Percentiles rank a stretch among this genome's conserved stretches.
phyloP scores from a whole-genome alignment of 305 asterid genomes.

The Rubia peregrina region DNA sequence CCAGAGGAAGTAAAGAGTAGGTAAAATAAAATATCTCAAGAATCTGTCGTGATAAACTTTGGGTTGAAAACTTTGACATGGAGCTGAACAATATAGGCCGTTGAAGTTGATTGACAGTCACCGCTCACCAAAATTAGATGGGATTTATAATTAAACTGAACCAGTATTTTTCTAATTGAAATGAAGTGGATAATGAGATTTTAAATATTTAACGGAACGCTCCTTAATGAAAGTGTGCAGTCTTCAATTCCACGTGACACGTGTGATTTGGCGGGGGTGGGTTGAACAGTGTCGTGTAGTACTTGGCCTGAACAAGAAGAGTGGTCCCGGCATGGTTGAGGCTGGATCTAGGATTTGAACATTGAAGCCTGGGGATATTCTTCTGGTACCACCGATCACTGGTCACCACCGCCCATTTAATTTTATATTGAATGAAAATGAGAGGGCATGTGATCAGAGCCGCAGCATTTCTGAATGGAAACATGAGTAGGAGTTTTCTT shows the following conservation, averaged over 20 bases:
- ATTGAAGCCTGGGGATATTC: not conserved
- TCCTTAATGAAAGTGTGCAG: not conserved
- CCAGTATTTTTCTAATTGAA: too few species aligned
- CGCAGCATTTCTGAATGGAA: not conserved
- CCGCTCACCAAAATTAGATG: not conserved
- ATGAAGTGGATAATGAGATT: too few species aligned
- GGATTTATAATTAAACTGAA: not conserved
- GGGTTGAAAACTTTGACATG: not conserved
- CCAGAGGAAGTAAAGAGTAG: not conserved
- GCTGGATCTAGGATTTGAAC: not conserved
- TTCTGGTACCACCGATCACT: conserved; percentile 1
- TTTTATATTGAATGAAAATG: not conserved
- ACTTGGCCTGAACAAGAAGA: not conserved
- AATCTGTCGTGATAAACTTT: not conserved
- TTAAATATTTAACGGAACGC: not conserved
- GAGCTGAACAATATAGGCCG: not conserved
- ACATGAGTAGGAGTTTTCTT: not conserved
- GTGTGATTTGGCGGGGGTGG: not conserved
- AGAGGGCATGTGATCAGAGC: not conserved
- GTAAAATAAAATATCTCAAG: not conserved
- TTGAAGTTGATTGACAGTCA: not conserved
- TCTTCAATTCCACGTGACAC: not conserved
- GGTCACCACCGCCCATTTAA: not conserved
- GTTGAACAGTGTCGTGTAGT: not conserved
- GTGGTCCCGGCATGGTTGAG: not conserved